Evolutionary conservation across 345 rosid species (phyloP), one percentile per base, ranked within the genome.

Genomic region (Heritiera littoralis): DNA sequence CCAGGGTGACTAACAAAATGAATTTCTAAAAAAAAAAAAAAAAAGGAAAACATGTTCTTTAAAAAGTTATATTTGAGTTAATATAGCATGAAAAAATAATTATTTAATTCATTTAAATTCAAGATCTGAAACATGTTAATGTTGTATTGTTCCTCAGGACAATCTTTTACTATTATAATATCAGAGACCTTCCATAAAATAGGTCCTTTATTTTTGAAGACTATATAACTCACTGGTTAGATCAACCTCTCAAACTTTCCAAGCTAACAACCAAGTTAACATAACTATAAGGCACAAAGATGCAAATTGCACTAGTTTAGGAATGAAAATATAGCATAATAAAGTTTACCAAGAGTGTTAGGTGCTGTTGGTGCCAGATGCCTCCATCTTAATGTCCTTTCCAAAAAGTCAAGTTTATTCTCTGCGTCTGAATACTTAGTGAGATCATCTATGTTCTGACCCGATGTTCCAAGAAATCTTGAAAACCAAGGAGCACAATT

Each of bases 401-500:
- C 98, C 76, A 97, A 88, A 78, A 92, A 93, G 52, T 97, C 98
- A 81, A 97, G 92, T 79, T 80, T 88, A 84, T 92, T 86, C 54
- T 88, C 78, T 66, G 93, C 99, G 80, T 92, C 96, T 11, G 98
- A 93, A 81, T 97, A 94, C 87, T 94, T 94, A 66, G 86, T 86
- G 71, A 97, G 95, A 87, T 94, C 99, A 76, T 93, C 93, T 32
- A 97, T 89, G 68, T 94, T 97, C 85, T 97, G 98, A 81, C 98
- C 99, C n/a, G 99, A 97, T 38, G 99, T 97, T 86, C 99, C 98
- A 81, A 97, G 98, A 88, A 97, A 93, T 82, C 98, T 97, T 79
- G 38, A 81, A 80, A 79, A 54, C 45, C 75, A 71, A 83, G 56
- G 46, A 76, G 78, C 35, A 72, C 11, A 61, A 64, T n/a, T 17